Evolutionary conservation across 106 monocot genomes (phyloP).

Genomic region (Dendrobium nobile): DNA sequence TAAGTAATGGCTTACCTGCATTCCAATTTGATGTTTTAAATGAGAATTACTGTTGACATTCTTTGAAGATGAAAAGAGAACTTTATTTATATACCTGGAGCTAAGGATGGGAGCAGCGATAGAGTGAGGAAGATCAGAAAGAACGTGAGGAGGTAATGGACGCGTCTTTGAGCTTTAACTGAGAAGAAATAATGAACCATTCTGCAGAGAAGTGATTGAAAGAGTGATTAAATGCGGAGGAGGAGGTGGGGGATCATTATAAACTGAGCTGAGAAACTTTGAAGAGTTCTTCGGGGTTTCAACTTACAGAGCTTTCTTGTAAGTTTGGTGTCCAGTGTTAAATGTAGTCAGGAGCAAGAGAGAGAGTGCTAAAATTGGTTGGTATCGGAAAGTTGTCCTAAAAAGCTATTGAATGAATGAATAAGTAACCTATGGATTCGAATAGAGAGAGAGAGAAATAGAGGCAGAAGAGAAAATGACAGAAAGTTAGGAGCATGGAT

Average conservation of each 20-base stretch:
- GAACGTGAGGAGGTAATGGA: not conserved
- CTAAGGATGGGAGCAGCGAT: not conserved
- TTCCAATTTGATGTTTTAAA: too few species aligned
- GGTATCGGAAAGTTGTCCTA: not conserved
- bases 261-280: not conserved
- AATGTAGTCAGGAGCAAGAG: not conserved
- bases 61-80: too few species aligned
- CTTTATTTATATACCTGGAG: not conserved
- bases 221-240: not conserved
- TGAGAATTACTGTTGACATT: too few species aligned
- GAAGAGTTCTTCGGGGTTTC: not conserved
- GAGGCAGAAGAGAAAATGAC: not conserved
- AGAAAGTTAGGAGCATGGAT: constrained; percentile 2
- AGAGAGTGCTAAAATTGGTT: not conserved
- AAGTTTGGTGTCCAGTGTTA: constrained; percentile 3
- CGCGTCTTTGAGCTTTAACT: not conserved
- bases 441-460: not conserved
- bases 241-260: not conserved
- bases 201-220: constrained; percentile 2
- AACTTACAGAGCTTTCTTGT: not conserved
- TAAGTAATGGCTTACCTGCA: too few species aligned
- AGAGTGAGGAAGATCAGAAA: not conserved
- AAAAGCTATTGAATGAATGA: constrained; percentile 4
- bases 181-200: constrained; percentile 11
- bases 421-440: not conserved